Evolutionary conservation across 495 filamentous ascomycete species (phyloP).

Genomic region (Trichocladium antarcticum): DNA sequence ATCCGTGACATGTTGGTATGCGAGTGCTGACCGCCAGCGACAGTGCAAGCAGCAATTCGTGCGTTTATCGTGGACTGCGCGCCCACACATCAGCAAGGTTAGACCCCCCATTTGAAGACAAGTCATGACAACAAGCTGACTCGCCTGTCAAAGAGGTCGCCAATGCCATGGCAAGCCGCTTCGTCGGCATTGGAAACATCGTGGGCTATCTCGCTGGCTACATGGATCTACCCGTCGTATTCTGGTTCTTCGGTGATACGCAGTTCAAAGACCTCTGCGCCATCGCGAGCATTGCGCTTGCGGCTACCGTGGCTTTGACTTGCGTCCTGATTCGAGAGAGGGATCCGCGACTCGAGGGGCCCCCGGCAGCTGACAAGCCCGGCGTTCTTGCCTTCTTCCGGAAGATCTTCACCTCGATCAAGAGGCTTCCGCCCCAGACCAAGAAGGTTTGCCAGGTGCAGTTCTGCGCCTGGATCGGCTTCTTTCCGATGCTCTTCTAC

Average conservation of each 20-base stretch:
- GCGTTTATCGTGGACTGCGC: slow-evolving; percentile 87
- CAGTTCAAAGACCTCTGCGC: slow-evolving; percentile 86
- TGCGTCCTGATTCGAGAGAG: slow-evolving; percentile 58
- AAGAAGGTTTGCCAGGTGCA: slow-evolving; percentile 75
- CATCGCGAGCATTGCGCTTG: slow-evolving; percentile 62
- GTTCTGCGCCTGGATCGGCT: slow-evolving; percentile 84
- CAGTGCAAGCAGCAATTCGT: slow-evolving; percentile 77
- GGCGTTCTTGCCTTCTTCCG: slow-evolving; percentile 72
- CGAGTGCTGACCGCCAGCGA: background rate
- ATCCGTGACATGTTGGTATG: background rate
- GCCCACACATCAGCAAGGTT: slow-evolving; percentile 74
- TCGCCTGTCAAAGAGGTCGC: slow-evolving; percentile 46
- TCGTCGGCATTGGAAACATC: slow-evolving; percentile 77
- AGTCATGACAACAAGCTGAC: slow-evolving; percentile 6
- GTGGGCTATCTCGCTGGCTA: slow-evolving; percentile 75
- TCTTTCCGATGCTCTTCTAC: slow-evolving; percentile 93
- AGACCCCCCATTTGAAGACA: slow-evolving; percentile 3
- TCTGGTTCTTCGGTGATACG: slow-evolving; percentile 68
- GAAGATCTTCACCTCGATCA: slow-evolving; percentile 63
- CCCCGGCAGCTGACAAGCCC: slow-evolving; percentile 42
- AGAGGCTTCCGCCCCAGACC: slow-evolving; percentile 65
- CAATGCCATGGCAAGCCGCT: slow-evolving; percentile 76
- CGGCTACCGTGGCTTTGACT: slow-evolving; percentile 53
- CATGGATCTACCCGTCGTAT: slow-evolving; percentile 54
- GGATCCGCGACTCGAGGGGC: slow-evolving; percentile 62